These are phyloP conservation scores for Inga laurina DNA, from an alignment of 306 rosid species.

Conservation along the genomic window DNA sequence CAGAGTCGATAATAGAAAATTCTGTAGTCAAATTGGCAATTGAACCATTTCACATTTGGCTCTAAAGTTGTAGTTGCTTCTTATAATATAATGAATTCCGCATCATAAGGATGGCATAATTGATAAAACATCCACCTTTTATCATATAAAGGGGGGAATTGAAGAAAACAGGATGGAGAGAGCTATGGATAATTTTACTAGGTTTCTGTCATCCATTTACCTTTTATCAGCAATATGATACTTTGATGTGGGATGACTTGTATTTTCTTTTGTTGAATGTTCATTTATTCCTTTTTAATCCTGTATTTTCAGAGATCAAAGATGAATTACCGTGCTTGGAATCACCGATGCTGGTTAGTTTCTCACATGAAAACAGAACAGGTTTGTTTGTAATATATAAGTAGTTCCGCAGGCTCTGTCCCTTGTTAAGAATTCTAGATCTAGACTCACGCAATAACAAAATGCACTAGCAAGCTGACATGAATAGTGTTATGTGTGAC, in stretches of 20 bases:
- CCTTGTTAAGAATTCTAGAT: not conserved
- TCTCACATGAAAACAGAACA: constrained; percentile 67
- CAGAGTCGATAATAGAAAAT: not conserved
- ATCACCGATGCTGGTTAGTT: constrained; percentile 85
- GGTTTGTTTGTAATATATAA: constrained; percentile 41
- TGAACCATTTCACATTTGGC: constrained; percentile 14
- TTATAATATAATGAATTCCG: constrained; percentile 12
- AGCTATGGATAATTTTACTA: constrained; percentile 18
- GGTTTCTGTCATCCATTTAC: constrained; percentile 12
- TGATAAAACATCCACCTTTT: not conserved
- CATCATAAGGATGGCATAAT: constrained; percentile 11
- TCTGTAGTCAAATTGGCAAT: constrained; percentile 12
- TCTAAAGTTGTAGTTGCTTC: not conserved
- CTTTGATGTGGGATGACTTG: constrained; percentile 7
- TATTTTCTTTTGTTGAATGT: constrained; percentile 20
- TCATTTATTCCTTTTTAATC: constrained; percentile 26
- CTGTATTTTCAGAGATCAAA: constrained; percentile 66
- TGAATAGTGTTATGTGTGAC: not conserved
- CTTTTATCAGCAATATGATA: constrained; percentile 4
- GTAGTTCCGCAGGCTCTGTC: not conserved
- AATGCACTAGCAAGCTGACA: constrained; percentile 3
- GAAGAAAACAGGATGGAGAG: not conserved
- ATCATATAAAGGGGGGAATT: not conserved
- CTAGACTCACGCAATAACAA: not conserved
- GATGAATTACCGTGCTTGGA: constrained; percentile 99